Conservation (phyloP, 2,329 filamentous ascomycete species). For the Fusarium humuli region DNA sequence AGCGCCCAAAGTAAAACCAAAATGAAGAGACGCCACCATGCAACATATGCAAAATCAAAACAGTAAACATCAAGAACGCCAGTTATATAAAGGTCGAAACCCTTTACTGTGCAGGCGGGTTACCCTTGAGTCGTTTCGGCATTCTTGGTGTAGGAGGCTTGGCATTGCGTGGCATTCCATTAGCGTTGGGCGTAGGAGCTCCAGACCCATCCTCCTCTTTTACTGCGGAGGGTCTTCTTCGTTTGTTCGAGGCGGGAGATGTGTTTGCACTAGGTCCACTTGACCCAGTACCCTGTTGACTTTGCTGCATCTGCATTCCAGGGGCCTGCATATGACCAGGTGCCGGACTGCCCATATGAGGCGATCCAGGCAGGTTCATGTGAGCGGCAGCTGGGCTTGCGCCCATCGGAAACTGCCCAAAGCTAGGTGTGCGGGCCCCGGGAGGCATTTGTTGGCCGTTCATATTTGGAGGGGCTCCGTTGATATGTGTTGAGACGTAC, state of each 20-base stretch:
- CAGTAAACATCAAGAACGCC: not conserved
- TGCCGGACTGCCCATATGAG: conserved; percentile 70
- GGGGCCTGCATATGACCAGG: conserved; percentile 73
- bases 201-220: conserved; percentile 66
- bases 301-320: conserved; percentile 74
- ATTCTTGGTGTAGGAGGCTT: conserved; percentile 70
- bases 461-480: conserved; percentile 52
- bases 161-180: conserved; percentile 64
- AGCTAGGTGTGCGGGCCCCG: conserved; percentile 65
- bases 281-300: conserved; percentile 75
- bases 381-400: conserved; percentile 70
- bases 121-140: conserved; percentile 65
- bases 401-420: conserved; percentile 68
- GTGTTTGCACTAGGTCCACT: conserved; percentile 76
- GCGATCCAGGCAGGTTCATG: conserved; percentile 71
- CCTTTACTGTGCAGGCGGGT: conserved; percentile 51
- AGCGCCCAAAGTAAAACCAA: conserved; percentile 28
- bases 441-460: conserved; percentile 64
- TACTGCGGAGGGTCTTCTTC: conserved; percentile 67
- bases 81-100: not conserved
- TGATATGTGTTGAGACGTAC: conserved; percentile 65
- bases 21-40: conserved; percentile 53
- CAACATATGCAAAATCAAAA: conserved; percentile 51
- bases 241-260: conserved; percentile 70
- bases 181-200: conserved; percentile 62